phyloP scores from a whole-genome alignment of 106 monocot genomes.

The Allium sativum region DNA sequence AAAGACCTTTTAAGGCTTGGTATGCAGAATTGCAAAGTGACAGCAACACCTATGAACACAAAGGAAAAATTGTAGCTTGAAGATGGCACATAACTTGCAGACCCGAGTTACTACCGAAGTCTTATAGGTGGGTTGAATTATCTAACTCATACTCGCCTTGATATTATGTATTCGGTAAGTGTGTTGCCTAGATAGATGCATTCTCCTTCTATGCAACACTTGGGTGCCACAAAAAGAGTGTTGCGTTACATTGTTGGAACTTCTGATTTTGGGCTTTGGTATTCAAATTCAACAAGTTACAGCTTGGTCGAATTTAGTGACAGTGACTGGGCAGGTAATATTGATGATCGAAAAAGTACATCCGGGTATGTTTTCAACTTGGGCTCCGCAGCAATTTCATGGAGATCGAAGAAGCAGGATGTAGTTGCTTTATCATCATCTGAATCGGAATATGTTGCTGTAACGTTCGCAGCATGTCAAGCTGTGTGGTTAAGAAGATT shows the following conservation, averaged over 20 bases:
- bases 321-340: constrained; percentile 6
- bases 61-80: not conserved
- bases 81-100: not conserved
- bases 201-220: not conserved
- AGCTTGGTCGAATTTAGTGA: not conserved
- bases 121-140: not conserved
- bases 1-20: not conserved
- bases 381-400: too few relatives aligned
- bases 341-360: constrained; percentile 1
- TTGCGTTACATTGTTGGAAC: constrained; percentile 2
- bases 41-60: not conserved
- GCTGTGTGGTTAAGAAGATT: not conserved
- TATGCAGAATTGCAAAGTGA: not conserved
- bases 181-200: constrained; percentile 4
- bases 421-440: not conserved
- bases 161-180: not conserved
- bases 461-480: not conserved
- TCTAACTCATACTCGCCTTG: not conserved
- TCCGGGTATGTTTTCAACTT: too few relatives aligned
- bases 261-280: not conserved
- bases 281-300: too few relatives aligned
- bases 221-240: not conserved
- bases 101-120: not conserved
- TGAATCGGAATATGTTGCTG: not conserved
- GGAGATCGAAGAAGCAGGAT: constrained; percentile 4